A percentile compares a stretch with the other conserved stretches of the same genome.
Conservation (phyloP, 148 eudicot genomes). For the Chenopodium quinoa region DNA sequence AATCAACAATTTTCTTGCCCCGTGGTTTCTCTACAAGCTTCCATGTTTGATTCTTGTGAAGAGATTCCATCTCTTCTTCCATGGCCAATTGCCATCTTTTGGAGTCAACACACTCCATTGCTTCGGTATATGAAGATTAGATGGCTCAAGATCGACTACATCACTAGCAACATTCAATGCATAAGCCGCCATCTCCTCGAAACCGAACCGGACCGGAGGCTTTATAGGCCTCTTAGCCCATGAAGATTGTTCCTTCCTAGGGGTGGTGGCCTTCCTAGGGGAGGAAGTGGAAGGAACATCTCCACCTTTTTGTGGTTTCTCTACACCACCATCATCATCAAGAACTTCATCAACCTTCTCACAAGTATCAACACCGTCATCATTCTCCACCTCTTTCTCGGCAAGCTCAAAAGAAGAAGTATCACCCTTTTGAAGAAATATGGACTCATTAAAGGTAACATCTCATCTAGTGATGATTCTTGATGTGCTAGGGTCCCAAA, state of each 20-base stretch:
- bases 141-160: background rate
- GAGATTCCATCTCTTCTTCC: background rate
- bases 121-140: background rate
- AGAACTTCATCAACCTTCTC: no score
- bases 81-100: background rate
- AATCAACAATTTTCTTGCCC: background rate
- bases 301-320: background rate
- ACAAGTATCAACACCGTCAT: no score
- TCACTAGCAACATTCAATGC: background rate
- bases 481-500: no score
- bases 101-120: background rate
- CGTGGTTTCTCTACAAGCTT: background rate
- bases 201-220: background rate
- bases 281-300: constrained; percentile 1
- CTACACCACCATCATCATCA: background rate
- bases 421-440: no score
- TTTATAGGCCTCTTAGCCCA: background rate
- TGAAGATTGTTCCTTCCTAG: background rate
- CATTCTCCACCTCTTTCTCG: no score
- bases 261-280: background rate
- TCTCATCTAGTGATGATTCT: background rate
- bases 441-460: no score
- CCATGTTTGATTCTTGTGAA: constrained; percentile 4
- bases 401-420: no score
- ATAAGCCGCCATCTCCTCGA: background rate